These are phyloP conservation scores for Micromonas commoda DNA, from an alignment of 139 green algal genomes.

Conservation along the genomic window DNA sequence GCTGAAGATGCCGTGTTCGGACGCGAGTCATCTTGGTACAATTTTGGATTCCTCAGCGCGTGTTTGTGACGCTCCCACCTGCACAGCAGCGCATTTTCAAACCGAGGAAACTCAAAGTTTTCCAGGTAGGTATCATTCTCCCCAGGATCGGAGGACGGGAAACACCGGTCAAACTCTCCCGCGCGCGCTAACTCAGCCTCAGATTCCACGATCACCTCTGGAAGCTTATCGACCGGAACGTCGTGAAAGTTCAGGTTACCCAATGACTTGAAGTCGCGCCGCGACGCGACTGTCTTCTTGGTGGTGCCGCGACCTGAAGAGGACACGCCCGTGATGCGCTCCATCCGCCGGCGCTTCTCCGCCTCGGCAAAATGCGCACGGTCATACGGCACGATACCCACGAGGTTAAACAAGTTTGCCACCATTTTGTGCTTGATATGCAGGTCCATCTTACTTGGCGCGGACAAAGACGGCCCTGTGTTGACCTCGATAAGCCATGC, in stretches of 20 bases:
- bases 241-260: not conserved
- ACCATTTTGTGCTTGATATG: constrained; percentile 39
- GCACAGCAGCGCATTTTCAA: too few species aligned
- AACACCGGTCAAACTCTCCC: not conserved
- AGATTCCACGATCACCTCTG: not conserved
- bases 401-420: constrained; percentile 48
- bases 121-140: not conserved
- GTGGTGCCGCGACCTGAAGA: too few species aligned
- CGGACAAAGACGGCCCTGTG: constrained; percentile 49
- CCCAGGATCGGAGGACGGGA: not conserved
- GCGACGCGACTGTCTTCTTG: too few species aligned
- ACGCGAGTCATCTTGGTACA: too few species aligned
- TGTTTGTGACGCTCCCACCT: too few species aligned
- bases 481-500: constrained; percentile 58
- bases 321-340: constrained; percentile 38
- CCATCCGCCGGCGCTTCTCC: constrained; percentile 34
- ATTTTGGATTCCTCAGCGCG: too few species aligned
- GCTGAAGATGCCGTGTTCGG: too few species aligned
- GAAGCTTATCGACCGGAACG: not conserved
- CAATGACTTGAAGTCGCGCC: not conserved
- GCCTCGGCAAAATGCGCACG: constrained; percentile 30
- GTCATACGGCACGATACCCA: constrained; percentile 45
- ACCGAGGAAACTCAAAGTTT: too few species aligned
- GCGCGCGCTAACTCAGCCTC: not conserved
- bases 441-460: constrained; percentile 47